These are phyloP conservation scores for Mortierella sp. DNA, from an alignment of 371 early-diverging fungal genomes.

Conservation along the genomic window DNA sequence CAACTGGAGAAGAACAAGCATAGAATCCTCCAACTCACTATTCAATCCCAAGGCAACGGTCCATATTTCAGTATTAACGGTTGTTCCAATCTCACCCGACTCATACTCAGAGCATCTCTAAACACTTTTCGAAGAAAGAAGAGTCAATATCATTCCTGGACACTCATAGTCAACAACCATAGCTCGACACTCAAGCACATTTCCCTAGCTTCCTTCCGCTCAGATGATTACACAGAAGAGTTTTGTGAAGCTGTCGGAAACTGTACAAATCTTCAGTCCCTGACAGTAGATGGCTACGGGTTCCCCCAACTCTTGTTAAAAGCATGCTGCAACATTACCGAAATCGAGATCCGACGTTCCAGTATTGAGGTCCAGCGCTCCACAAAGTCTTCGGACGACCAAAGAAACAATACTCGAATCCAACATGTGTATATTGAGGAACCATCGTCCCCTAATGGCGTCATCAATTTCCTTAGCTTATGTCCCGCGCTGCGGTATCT, in stretches of 20 bases:
- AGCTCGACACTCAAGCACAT: slow-evolving; percentile 3
- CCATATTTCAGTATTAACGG: neutral
- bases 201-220: neutral
- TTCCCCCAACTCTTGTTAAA: neutral
- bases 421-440: neutral
- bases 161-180: neutral
- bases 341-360: neutral
- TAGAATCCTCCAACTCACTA: neutral
- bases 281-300: neutral
- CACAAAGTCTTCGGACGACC: neutral
- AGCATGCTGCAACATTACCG: slow-evolving; percentile 1
- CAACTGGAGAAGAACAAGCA: slow-evolving; percentile 8
- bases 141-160: neutral
- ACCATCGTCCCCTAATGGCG: neutral
- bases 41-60: neutral
- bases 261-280: slow-evolving; percentile 1
- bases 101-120: neutral
- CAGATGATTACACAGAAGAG: neutral
- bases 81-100: slow-evolving; percentile 7
- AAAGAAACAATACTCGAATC: neutral
- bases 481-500: slow-evolving; percentile 5
- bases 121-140: neutral
- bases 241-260: neutral
- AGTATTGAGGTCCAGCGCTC: too few species aligned
- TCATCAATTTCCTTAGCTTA: neutral